A percentile compares a stretch with the other conserved stretches of the same genome.
Conservation (phyloP, 495 filamentous ascomycete species). For the Lepidopterella palustris region DNA sequence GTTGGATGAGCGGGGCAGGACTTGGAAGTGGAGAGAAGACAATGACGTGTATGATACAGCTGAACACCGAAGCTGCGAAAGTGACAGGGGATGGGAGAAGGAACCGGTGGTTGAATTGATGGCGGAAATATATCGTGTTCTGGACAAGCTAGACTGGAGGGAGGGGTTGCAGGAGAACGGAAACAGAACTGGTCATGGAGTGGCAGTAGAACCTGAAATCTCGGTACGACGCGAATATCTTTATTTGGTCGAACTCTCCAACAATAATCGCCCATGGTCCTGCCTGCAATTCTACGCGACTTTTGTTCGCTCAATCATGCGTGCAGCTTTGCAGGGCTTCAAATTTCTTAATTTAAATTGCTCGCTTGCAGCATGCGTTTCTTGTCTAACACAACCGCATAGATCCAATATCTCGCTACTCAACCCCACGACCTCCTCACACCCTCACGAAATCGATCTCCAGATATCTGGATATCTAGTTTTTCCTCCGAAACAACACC, state of each 20-base stretch:
- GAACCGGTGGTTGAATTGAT: conserved; percentile 17
- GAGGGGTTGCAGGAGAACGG: background rate
- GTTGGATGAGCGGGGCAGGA: conserved; percentile 25
- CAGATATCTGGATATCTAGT: conserved; percentile 13
- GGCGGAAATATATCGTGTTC: conserved; percentile 18
- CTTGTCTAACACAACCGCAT: conserved; percentile 1
- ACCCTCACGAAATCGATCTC: conserved; percentile 11
- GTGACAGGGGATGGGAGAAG: background rate
- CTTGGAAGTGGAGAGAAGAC: conserved; percentile 3
- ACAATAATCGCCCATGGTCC: no score
- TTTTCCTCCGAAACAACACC: conserved; percentile 6
- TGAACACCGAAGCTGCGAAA: conserved; percentile 3
- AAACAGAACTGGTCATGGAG: background rate
- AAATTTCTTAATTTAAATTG: background rate
- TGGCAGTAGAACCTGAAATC: background rate
- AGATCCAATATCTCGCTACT: conserved; percentile 23
- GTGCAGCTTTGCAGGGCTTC: no score
- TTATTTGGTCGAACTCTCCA: background rate
- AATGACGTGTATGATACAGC: background rate
- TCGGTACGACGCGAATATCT: background rate
- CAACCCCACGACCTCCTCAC: conserved; percentile 17
- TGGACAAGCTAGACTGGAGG: conserved; percentile 15
- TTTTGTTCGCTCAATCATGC: no score
- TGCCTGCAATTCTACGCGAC: no score
- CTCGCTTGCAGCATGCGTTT: background rate